Evolutionary conservation across 495 filamentous ascomycete species (phyloP).

Genomic region (Usnea hakonensis): DNA sequence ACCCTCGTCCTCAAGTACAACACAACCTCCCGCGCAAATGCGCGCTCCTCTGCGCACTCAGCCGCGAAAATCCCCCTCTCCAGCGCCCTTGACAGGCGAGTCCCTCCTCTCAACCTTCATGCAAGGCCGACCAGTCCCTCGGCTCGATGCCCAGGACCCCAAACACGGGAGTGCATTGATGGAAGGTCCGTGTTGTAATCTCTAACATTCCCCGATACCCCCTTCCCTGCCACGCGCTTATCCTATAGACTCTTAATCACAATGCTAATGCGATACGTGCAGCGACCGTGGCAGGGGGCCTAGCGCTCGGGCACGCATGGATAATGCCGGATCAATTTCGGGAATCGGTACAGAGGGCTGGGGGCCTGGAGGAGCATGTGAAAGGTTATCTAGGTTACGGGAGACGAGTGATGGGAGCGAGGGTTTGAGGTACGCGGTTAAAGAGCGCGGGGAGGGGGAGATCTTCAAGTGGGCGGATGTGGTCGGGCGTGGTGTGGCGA

Average conservation of each 20-base stretch:
- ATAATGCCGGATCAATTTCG: background rate
- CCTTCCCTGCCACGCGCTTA: background rate
- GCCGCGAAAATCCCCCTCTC: background rate
- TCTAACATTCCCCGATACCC: background rate
- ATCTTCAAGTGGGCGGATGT: background rate
- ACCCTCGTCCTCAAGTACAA: background rate
- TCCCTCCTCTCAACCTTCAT: background rate
- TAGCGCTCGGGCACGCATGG: background rate
- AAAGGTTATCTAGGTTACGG: background rate
- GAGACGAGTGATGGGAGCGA: background rate
- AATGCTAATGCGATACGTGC: background rate
- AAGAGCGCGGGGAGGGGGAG: background rate
- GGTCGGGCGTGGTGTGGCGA: no score
- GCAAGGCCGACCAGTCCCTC: background rate
- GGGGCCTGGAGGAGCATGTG: constrained; percentile 5
- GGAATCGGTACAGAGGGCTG: background rate
- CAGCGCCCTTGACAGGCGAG: background rate
- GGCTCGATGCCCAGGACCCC: background rate
- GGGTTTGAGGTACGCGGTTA: background rate
- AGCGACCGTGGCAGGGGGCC: background rate
- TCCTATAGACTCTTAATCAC: background rate
- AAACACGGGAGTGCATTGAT: background rate
- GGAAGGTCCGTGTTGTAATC: background rate
- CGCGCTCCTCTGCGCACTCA: background rate
- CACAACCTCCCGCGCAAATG: background rate